phyloP scores from a whole-genome alignment of 129 eudicot genomes.

The Artemisia tridentata region DNA sequence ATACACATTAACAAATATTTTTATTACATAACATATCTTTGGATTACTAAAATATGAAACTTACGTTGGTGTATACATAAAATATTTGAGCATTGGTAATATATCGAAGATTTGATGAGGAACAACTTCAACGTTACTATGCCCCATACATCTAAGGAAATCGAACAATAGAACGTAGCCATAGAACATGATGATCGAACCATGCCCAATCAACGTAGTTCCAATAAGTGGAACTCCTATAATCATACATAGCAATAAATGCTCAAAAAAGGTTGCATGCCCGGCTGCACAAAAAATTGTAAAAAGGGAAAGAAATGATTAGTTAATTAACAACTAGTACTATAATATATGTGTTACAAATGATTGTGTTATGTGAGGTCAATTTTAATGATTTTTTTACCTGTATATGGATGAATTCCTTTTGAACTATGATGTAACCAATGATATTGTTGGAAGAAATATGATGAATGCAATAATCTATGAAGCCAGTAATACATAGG shows the following conservation, averaged over 20 bases:
- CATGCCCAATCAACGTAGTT: constrained; percentile 58
- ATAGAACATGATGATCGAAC: constrained; percentile 58
- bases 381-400: constrained; percentile 21
- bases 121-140: constrained; percentile 64
- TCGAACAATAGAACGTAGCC: constrained; percentile 61
- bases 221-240: constrained; percentile 62
- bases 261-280: constrained; percentile 75
- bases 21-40: background rate
- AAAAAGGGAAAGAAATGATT: background rate
- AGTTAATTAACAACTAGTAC: background rate
- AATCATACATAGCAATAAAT: constrained; percentile 57
- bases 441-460: constrained; percentile 49
- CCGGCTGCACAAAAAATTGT: constrained; percentile 56
- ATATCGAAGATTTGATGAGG: constrained; percentile 44
- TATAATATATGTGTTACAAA: background rate
- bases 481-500: constrained; percentile 75
- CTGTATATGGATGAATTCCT: constrained; percentile 59
- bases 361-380: background rate
- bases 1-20: background rate
- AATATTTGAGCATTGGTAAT: constrained; percentile 47
- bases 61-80: constrained; percentile 68
- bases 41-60: background rate
- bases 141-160: constrained; percentile 77
- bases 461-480: constrained; percentile 52
- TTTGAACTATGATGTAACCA: constrained; percentile 81